Evolutionary conservation across 2,329 filamentous ascomycete genomes (phyloP).

Genomic region (Rasamsonia emersonii): DNA sequence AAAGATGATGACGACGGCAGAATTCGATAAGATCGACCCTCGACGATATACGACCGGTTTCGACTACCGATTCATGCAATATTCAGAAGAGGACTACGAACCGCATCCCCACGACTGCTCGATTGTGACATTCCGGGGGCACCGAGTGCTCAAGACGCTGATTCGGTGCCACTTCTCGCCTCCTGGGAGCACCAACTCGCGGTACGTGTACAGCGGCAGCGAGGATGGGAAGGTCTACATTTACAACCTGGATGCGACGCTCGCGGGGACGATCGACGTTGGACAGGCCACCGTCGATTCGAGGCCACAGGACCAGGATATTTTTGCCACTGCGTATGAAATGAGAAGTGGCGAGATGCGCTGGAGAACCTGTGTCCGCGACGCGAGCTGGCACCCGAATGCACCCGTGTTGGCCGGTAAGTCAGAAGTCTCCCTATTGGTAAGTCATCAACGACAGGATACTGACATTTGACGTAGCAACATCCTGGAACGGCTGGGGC

Average conservation of each 20-base stretch:
- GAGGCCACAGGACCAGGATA: constrained; percentile 46
- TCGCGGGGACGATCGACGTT: constrained; percentile 72
- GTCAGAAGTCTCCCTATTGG: constrained; percentile 14
- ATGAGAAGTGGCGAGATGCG: constrained; percentile 45
- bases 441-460: constrained; percentile 1
- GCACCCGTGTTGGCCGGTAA: constrained; percentile 67
- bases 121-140: constrained; percentile 85
- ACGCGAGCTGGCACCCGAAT: constrained; percentile 84
- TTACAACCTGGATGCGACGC: constrained; percentile 86
- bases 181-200: constrained; percentile 70
- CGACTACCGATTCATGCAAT: constrained; percentile 53
- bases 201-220: constrained; percentile 89
- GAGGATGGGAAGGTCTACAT: constrained; percentile 83
- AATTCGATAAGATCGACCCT: constrained; percentile 45
- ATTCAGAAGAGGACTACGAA: constrained; percentile 45
- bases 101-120: constrained; percentile 81
- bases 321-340: constrained; percentile 49
- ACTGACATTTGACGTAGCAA: constrained; percentile 45
- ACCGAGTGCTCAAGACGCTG: constrained; percentile 78
- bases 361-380: constrained; percentile 74
- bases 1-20: constrained; percentile 70
- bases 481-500: constrained; percentile 71
- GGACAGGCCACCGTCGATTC: constrained; percentile 57
- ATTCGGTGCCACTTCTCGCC: constrained; percentile 96
- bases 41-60: constrained; percentile 49